These are phyloP conservation scores for Pleurotus eryngii DNA, from an alignment of 768 basidiomycete genomes.

Conservation along the genomic window DNA sequence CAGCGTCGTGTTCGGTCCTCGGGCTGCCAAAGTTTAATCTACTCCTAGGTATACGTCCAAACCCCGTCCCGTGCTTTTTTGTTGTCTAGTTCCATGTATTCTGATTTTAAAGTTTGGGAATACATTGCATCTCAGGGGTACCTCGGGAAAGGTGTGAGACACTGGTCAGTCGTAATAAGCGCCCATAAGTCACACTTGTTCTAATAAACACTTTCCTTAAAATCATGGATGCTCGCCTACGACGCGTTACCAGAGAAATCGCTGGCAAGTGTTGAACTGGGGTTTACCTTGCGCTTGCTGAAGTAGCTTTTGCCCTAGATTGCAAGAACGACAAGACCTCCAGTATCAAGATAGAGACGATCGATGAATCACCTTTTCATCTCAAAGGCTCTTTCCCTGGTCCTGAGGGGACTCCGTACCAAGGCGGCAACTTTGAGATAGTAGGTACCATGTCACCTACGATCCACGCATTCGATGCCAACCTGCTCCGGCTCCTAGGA, in stretches of 20 bases:
- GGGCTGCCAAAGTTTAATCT: no score
- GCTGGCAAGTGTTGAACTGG: constrained; percentile 45
- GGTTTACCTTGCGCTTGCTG: no score
- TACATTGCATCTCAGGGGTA: no score
- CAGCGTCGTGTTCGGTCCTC: no score
- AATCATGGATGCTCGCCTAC: constrained; percentile 81
- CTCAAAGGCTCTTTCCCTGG: constrained; percentile 89
- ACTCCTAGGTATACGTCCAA: no score
- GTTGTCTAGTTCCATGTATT: no score
- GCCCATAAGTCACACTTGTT: background rate
- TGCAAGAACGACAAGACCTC: constrained; percentile 95
- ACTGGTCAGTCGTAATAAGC: background rate
- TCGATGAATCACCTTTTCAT: constrained; percentile 90
- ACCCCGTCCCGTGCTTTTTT: no score
- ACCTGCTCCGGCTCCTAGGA: constrained; percentile 49
- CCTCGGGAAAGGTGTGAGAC: background rate
- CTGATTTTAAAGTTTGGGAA: no score
- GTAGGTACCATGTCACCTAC: constrained; percentile 43
- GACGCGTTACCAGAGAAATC: constrained; percentile 94
- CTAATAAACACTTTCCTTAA: background rate
- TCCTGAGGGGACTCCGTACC: constrained; percentile 90
- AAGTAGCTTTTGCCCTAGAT: constrained; percentile 40
- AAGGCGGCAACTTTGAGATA: constrained; percentile 88
- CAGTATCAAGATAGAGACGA: constrained; percentile 78
- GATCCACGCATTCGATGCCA: background rate